Evolutionary conservation across 2,329 filamentous ascomycete species (phyloP).

Genomic region (Exophiala aquamarina): DNA sequence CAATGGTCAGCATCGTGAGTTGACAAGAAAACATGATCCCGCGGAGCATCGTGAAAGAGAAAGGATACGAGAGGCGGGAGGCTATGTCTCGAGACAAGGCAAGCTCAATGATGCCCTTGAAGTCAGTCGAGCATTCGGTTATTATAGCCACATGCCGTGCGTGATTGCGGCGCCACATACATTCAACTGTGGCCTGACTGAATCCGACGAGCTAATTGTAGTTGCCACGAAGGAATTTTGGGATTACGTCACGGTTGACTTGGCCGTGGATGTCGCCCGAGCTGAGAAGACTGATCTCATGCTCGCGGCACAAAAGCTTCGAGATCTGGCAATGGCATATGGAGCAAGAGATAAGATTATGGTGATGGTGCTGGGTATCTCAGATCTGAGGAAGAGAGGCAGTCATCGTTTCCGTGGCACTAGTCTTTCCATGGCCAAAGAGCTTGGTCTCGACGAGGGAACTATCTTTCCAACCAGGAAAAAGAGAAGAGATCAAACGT

Average conservation of each 20-base stretch:
- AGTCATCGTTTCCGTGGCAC: slow-evolving; percentile 73
- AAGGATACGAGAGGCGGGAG: slow-evolving; percentile 89
- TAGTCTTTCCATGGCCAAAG: slow-evolving; percentile 81
- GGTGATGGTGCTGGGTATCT: slow-evolving; percentile 97
- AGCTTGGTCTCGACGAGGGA: slow-evolving; percentile 62
- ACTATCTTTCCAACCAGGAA: slow-evolving; percentile 64
- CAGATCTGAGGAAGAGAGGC: slow-evolving; percentile 84
- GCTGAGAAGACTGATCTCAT: slow-evolving; percentile 87
- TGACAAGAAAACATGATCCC: slow-evolving; percentile 91
- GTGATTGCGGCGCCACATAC: slow-evolving; percentile 90
- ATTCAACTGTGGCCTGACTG: slow-evolving; percentile 72
- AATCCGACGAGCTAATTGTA: slow-evolving; percentile 90
- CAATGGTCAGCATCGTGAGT: slow-evolving; percentile 76
- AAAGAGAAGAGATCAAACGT: slow-evolving; percentile 48
- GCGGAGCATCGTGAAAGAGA: slow-evolving; percentile 80
- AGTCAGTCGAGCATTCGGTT: slow-evolving; percentile 93
- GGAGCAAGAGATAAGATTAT: slow-evolving; percentile 93
- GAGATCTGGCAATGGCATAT: slow-evolving; percentile 93
- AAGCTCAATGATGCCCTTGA: slow-evolving; percentile 88
- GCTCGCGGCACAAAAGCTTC: slow-evolving; percentile 89
- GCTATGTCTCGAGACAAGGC: slow-evolving; percentile 92
- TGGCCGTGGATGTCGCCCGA: slow-evolving; percentile 87
- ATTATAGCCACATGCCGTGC: slow-evolving; percentile 86
- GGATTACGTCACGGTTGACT: slow-evolving; percentile 87
- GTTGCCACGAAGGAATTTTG: slow-evolving; percentile 90